Base-by-base conservation (phyloP, 805 yeast genomes). In the Nakazawaea populi region DNA sequence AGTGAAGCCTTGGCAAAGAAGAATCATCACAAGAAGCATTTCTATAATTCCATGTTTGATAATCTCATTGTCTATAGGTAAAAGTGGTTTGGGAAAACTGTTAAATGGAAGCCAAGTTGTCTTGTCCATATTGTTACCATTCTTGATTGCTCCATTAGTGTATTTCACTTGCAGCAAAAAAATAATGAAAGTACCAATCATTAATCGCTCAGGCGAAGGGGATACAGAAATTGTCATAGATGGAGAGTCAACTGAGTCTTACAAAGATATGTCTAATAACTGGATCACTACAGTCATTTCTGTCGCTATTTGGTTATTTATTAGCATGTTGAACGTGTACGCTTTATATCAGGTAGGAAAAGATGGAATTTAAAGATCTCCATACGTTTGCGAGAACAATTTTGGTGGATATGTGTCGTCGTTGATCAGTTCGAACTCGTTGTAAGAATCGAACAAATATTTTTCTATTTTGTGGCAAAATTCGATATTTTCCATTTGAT, bases 51-150 rank as follows among this genome's bases (percentile, higher is more conserved):
- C 96, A 10, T 85, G 94, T 62, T 67, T 89, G 42, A 73, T 74
- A 2, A 81, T 89, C 10, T 80, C 88, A 6, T 70, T 82, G 7
- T 67, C 77, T 37, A 77, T 89, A 46, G 96, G 96, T 5, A 75
- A 79, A 57, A 63, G 67, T 30, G 96, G 95, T 1, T 66, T 89
- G 50, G 67, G 78, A 12, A 67, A 69, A n/a, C 91, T 95, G 0
- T 74, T 89, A 57, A 88, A 88, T 61, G 82, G 87, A 10, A 79
- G 90, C 0, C 96, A 89, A 68, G 90, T 89, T 27, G 81, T 86
- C 1, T 71, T 89, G 44, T 87, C 96, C 1, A 75, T 89, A 44
- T 70, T 88, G 47, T 72, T 89, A 50, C 96, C 96, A 7, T 84
- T 89, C 54, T 69, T 89, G 49, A 80, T 88, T 6, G 90, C 92